phyloP scores from a whole-genome alignment of 495 filamentous ascomycete genomes.

The Aeminium ludgeri region DNA sequence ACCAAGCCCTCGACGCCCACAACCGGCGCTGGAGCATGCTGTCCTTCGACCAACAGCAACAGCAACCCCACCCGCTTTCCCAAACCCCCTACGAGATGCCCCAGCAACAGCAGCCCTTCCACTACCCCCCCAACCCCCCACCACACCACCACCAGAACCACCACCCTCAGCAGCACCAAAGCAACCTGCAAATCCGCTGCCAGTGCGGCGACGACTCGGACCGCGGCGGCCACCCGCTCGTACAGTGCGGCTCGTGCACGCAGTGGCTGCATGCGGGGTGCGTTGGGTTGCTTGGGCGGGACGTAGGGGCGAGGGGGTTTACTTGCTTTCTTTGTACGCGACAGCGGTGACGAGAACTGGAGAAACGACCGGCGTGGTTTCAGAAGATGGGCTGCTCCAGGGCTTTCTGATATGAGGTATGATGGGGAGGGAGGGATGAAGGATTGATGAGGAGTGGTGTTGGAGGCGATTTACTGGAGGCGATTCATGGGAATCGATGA shows the following conservation, averaged over 20 bases:
- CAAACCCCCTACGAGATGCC: neutral
- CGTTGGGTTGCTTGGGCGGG: slow-evolving; percentile 35
- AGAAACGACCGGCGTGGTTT: neutral
- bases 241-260: slow-evolving; percentile 79
- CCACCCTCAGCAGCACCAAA: slow-evolving; percentile 43
- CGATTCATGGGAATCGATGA: too few species aligned
- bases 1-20: slow-evolving; percentile 20
- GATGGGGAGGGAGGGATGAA: too few species aligned
- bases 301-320: slow-evolving; percentile 1
- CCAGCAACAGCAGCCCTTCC: neutral
- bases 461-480: too few species aligned
- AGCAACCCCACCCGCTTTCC: slow-evolving; percentile 16
- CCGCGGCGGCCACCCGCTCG: slow-evolving; percentile 55
- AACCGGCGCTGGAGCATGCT: slow-evolving; percentile 27
- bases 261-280: slow-evolving; percentile 74
- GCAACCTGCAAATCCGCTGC: slow-evolving; percentile 47
- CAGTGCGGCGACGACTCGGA: slow-evolving; percentile 51
- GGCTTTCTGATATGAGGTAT: too few species aligned
- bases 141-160: slow-evolving; percentile 43
- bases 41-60: slow-evolving; percentile 19
- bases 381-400: too few species aligned
- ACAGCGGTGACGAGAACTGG: too few species aligned
- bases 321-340: slow-evolving; percentile 14
- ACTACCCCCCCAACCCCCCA: slow-evolving; percentile 42
- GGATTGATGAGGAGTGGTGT: too few species aligned